Base-by-base conservation (phyloP, 2,329 filamentous ascomycete genomes). In the Cordyceps pruinosa region DNA sequence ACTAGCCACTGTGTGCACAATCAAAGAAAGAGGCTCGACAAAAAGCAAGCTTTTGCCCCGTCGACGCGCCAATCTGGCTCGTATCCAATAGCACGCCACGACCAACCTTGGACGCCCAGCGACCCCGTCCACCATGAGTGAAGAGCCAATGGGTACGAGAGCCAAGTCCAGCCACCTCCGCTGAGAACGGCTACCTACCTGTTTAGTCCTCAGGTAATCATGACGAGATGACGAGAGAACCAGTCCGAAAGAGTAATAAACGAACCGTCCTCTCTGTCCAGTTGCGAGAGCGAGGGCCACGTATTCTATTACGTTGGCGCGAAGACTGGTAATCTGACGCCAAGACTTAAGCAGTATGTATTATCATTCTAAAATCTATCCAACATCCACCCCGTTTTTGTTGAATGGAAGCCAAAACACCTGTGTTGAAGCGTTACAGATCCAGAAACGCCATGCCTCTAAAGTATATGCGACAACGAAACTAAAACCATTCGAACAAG, bases 401-500 rank as follows among this genome's bases (percentile, higher is more conserved):
- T 41, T 51, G 12, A 5, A 21, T 25, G 2, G 23, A 32, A 51
- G 21, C 6, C 19, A 39, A 17, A 28, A 26, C 23, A 21, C 6
- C 34, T 21, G 10, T 26, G 10, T 30, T n/a, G 5, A 34, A 12
- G 37, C 32, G 49, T 25, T 13, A 9, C 26, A 44, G n/a, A 19
- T 44, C 26, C 37, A 32, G 12, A 32, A 52, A 53, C 50, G 50
- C 50, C 41, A 21, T 35, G 35, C 50, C 50, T 53, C 50, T 45
- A 37, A 12, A 9, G n/a, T 39, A 50, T 35, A 53, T 45, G 30
- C 21, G 21, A 28, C 21, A 15, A 23, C 39, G 8, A 3, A n/a
- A 35, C 21, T 30, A 54, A 58, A 58, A 58, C 41, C 49, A 58
- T 51, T 58, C 54, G 13, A 58, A 58, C 28, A 58, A 37, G 39